Evolutionary conservation across 202 grass and related monocot genomes (phyloP).

Genomic region (Brachypodium distachyon): DNA sequence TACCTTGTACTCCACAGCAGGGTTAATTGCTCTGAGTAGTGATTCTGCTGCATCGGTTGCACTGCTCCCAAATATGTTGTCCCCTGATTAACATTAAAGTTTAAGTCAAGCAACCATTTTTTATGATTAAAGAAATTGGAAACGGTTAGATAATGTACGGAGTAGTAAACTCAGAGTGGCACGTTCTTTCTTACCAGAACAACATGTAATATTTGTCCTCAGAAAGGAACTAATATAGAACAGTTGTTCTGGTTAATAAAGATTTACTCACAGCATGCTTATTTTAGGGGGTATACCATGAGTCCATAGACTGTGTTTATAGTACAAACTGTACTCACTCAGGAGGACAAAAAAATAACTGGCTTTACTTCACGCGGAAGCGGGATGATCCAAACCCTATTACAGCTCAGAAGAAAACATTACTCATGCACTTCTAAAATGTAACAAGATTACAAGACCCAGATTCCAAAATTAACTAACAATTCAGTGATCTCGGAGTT

Average conservation of each 20-base stretch:
- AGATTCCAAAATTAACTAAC: background rate
- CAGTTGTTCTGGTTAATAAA: background rate
- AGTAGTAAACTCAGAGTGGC: background rate
- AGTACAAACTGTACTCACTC: background rate
- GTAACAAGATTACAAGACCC: background rate
- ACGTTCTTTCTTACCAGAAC: background rate
- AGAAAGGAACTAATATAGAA: background rate
- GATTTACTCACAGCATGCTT: background rate
- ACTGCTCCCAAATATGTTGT: slow-evolving; percentile 94
- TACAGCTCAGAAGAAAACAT: background rate
- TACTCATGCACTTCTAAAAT: background rate
- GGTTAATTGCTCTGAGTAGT: slow-evolving; percentile 61
- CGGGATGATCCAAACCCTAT: background rate
- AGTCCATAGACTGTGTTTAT: background rate
- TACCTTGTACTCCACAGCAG: slow-evolving; percentile 54
- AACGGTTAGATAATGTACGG: background rate
- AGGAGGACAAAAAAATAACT: background rate
- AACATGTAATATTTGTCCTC: background rate
- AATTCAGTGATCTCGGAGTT: background rate
- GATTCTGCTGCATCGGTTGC: slow-evolving; percentile 90
- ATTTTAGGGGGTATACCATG: background rate
- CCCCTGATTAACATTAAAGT: slow-evolving; percentile 39
- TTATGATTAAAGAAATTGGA: background rate
- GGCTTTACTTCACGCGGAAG: background rate
- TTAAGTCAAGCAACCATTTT: background rate